phyloP scores from a whole-genome alignment of 192 early-diverging fungal genomes.

The Linnemannia zychae region DNA sequence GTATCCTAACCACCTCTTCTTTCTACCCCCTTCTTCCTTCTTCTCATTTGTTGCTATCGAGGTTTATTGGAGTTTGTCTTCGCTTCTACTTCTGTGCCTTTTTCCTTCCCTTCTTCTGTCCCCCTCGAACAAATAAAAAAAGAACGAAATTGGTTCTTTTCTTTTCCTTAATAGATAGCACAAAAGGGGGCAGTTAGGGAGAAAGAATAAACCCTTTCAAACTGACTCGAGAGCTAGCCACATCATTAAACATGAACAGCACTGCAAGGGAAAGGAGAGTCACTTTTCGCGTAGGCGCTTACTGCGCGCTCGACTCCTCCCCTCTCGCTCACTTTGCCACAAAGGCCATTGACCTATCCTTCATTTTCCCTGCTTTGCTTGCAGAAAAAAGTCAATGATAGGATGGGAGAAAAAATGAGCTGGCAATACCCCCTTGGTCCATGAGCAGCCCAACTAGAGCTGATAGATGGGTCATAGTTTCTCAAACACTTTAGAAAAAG shows the following conservation, averaged over 20 bases:
- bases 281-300: not conserved
- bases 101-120: not conserved
- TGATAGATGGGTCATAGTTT: too few species aligned
- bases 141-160: not conserved
- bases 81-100: not conserved
- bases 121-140: slow-evolving; percentile 1
- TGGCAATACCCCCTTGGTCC: too few species aligned
- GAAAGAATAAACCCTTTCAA: not conserved
- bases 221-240: not conserved
- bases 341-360: too few species aligned
- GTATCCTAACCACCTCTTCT: not conserved
- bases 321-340: too few species aligned
- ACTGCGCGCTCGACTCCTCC: not conserved
- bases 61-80: not conserved
- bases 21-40: not conserved
- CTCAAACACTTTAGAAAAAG: too few species aligned
- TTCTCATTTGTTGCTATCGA: not conserved
- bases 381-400: too few species aligned
- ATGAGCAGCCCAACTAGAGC: too few species aligned
- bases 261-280: not conserved
- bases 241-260: not conserved
- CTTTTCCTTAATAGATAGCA: not conserved
- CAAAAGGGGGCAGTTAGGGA: not conserved
- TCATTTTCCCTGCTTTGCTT: too few species aligned
- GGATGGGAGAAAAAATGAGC: too few species aligned